Evolutionary conservation across 139 green algal species (phyloP).

Genomic region (Asterochloris sp.): DNA sequence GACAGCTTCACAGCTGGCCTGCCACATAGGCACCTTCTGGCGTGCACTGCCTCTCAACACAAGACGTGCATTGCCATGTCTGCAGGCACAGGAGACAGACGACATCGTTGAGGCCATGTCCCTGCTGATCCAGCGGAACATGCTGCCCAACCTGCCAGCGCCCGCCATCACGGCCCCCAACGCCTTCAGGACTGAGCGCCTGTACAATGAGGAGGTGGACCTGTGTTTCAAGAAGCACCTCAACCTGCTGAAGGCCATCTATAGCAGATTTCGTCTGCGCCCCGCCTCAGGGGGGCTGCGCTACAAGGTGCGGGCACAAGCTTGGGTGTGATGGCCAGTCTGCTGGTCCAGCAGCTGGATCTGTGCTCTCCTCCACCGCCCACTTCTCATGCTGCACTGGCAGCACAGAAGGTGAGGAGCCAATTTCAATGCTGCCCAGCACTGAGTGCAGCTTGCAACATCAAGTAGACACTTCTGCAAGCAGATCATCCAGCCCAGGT

Average conservation of each 20-base stretch:
- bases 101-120: conserved; percentile 53
- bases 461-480: not conserved
- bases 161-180: conserved; percentile 41
- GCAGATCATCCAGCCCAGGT: not conserved
- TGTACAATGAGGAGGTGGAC: conserved; percentile 72
- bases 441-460: not conserved
- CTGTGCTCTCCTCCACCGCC: not conserved
- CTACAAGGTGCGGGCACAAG: conserved; percentile 40
- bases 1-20: too few relatives aligned
- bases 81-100: conserved; percentile 47
- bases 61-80: not conserved
- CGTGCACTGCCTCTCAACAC: not conserved
- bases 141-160: conserved; percentile 42
- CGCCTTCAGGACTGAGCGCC: conserved; percentile 53
- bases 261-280: conserved; percentile 59
- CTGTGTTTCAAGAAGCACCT: conserved; percentile 29
- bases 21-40: too few relatives aligned
- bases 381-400: not conserved
- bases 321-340: not conserved
- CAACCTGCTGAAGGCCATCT: conserved; percentile 61
- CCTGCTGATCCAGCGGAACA: conserved; percentile 59
- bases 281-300: conserved; percentile 60
- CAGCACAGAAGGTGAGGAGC: not conserved
- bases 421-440: not conserved
- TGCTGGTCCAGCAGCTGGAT: too few relatives aligned